Evolutionary conservation across 73 alveolate species (phyloP).

Genomic region (Paramecium pentaurelia): DNA sequence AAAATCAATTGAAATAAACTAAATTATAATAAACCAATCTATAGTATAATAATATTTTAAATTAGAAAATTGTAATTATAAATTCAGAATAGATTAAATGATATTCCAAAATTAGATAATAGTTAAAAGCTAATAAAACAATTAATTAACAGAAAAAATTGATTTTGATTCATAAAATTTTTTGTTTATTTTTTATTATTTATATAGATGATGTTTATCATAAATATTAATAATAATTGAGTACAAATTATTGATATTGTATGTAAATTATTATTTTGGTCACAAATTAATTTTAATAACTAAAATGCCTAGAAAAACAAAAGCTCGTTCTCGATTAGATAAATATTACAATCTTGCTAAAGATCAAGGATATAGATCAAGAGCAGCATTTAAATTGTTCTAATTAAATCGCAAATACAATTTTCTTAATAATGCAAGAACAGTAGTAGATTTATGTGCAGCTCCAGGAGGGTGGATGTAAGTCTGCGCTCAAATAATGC

Average conservation of each 20-base stretch:
- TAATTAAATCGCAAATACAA: slow-evolving; percentile 93
- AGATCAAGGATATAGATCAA: slow-evolving; percentile 94
- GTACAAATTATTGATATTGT: background rate
- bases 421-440: slow-evolving; percentile 88
- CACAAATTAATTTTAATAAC: slow-evolving; percentile 47
- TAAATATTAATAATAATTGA: background rate
- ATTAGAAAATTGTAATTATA: background rate
- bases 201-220: background rate
- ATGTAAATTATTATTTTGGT: background rate
- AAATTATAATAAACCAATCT: background rate
- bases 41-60: background rate
- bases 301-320: slow-evolving; percentile 80
- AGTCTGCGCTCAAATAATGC: slow-evolving; percentile 71
- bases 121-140: background rate
- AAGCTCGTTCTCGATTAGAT: slow-evolving; percentile 79
- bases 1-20: background rate
- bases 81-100: background rate
- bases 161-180: background rate
- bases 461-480: slow-evolving; percentile 99
- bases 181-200: background rate
- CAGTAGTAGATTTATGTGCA: slow-evolving; percentile 98
- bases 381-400: slow-evolving; percentile 98
- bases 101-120: background rate
- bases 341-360: slow-evolving; percentile 91
- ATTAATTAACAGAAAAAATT: background rate